phyloP scores from a whole-genome alignment of 2,329 filamentous ascomycete species.

The Fusarium siculi region DNA sequence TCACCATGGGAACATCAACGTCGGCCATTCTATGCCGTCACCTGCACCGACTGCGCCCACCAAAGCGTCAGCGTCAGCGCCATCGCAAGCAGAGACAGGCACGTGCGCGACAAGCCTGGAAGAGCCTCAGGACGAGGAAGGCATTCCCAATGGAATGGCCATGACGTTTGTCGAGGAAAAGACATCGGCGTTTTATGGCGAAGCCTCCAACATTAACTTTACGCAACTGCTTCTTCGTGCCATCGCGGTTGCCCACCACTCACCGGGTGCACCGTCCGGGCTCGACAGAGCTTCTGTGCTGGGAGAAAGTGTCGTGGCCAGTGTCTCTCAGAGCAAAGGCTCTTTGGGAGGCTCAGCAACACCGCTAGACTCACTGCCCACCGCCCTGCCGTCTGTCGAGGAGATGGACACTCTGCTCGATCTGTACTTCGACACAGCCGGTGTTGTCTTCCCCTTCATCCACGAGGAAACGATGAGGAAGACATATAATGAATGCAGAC shows the following conservation, averaged over 20 bases:
- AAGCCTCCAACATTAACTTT: neutral
- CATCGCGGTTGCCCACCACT: neutral
- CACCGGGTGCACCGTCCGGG: neutral
- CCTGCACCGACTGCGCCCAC: neutral
- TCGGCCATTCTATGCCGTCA: neutral
- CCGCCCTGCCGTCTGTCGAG: neutral
- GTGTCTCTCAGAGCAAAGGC: neutral
- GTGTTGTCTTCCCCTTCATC: neutral
- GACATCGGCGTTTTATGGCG: neutral
- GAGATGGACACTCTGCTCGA: neutral
- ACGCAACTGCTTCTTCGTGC: neutral
- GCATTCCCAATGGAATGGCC: neutral
- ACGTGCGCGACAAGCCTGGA: neutral
- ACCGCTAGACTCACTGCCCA: neutral
- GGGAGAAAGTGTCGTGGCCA: neutral
- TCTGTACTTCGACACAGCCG: neutral
- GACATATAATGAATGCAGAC: neutral
- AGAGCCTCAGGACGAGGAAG: neutral
- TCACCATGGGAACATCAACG: neutral
- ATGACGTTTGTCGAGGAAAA: constrained; percentile 3
- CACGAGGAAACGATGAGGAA: neutral
- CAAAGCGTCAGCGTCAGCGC: neutral
- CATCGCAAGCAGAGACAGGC: neutral
- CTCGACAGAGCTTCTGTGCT: neutral
- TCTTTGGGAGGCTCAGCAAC: neutral